These are phyloP conservation scores for Casuarina cunninghamiana DNA, from an alignment of 306 rosid species.

Conservation along the genomic window DNA sequence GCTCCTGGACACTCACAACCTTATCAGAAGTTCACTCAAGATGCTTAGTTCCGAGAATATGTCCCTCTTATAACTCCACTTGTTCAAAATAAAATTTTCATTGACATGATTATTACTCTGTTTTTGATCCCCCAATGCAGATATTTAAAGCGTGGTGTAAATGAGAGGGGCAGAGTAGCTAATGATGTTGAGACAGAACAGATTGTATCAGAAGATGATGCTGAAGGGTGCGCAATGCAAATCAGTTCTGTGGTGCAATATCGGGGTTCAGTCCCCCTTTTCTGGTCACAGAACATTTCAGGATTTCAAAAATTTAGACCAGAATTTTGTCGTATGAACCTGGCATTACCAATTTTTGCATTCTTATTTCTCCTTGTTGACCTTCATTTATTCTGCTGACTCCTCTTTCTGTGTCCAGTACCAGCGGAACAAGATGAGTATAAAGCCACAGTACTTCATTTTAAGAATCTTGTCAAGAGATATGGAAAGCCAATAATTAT, in stretches of 20 bases:
- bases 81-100: not conserved
- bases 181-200: conserved; percentile 99
- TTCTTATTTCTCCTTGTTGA: conserved; percentile 13
- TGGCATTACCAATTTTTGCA: conserved; percentile 3
- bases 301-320: conserved; percentile 71
- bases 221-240: conserved; percentile 58
- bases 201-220: conserved; percentile 59
- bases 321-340: conserved; percentile 71
- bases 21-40: not conserved
- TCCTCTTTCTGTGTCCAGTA: conserved; percentile 44
- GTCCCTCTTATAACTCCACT: not conserved
- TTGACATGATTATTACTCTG: conserved; percentile 18
- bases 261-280: conserved; percentile 94
- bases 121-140: conserved; percentile 45
- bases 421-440: conserved; percentile 59
- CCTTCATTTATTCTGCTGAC: conserved; percentile 24
- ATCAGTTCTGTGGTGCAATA: conserved; percentile 90
- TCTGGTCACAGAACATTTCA: conserved; percentile 95
- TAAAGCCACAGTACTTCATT: conserved; percentile 87
- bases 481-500: conserved; percentile 91
- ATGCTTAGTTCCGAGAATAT: not conserved
- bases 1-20: conserved; percentile 8
- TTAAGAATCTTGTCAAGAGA: conserved; percentile 80
- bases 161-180: conserved; percentile 94
- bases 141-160: conserved; percentile 91